A percentile compares a stretch with the other conserved stretches of the same genome.
Evolutionary conservation across 495 filamentous ascomycete genomes (phyloP).

Genomic region (Hypoxylon fragiforme): DNA sequence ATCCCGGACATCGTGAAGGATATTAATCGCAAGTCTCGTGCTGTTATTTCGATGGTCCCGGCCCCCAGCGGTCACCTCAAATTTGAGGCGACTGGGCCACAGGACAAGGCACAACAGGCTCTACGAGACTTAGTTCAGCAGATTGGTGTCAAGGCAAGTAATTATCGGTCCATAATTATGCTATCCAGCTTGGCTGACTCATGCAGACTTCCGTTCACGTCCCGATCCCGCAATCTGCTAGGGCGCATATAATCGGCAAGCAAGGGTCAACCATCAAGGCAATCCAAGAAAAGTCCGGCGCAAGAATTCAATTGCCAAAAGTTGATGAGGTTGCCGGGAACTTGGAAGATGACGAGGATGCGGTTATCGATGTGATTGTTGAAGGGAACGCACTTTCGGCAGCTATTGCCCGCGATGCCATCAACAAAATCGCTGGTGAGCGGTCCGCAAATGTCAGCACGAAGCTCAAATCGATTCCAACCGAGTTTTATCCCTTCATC

Average conservation of each 20-base stretch:
- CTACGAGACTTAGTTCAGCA: conserved; percentile 83
- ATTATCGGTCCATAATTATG: not conserved
- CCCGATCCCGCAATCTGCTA: conserved; percentile 77
- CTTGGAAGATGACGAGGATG: conserved; percentile 71
- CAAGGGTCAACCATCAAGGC: conserved; percentile 87
- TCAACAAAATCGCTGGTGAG: conserved; percentile 83
- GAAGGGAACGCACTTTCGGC: conserved; percentile 88
- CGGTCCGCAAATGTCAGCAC: conserved; percentile 78
- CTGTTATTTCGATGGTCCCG: conserved; percentile 73
- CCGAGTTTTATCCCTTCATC: conserved; percentile 95
- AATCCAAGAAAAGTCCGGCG: conserved; percentile 81
- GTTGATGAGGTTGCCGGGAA: conserved; percentile 57
- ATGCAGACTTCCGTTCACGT: conserved; percentile 70
- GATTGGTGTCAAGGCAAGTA: conserved; percentile 77
- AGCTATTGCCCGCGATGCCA: conserved; percentile 76
- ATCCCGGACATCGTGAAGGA: conserved; percentile 80
- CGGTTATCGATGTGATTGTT: conserved; percentile 79
- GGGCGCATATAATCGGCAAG: conserved; percentile 87
- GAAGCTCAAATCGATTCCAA: conserved; percentile 76
- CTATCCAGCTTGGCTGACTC: conserved; percentile 10
- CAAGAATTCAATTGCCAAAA: conserved; percentile 85
- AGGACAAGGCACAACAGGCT: conserved; percentile 76
- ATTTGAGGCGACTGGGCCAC: conserved; percentile 79
- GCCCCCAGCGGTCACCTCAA: conserved; percentile 67
- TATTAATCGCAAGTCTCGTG: conserved; percentile 85